Evolutionary conservation across 139 green algal genomes (phyloP).

Genomic region (Volvox africanus): DNA sequence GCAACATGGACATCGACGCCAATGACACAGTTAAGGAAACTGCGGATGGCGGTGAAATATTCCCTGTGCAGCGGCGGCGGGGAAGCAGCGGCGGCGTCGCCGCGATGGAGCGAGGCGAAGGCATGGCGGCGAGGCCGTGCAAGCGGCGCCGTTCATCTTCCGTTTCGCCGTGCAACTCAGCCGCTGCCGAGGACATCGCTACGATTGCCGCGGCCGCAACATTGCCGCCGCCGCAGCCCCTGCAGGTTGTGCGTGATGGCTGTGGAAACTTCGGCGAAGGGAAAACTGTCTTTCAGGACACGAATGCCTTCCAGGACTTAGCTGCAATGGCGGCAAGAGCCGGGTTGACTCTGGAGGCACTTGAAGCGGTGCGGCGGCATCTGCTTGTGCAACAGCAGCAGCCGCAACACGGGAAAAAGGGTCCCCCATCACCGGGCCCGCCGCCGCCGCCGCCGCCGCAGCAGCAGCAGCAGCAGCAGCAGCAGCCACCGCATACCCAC

Average conservation of each 20-base stretch:
- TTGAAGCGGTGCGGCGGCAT: neutral
- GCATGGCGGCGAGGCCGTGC: neutral
- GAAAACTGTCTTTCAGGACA: neutral
- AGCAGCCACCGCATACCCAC: too few relatives aligned
- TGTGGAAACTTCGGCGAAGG: neutral
- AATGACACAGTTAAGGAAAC: neutral
- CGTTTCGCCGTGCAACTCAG: neutral
- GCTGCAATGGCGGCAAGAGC: neutral
- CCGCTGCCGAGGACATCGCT: neutral
- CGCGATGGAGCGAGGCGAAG: neutral
- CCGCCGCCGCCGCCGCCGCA: neutral
- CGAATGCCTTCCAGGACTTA: neutral
- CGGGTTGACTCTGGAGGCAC: neutral
- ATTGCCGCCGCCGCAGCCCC: neutral
- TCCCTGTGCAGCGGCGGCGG: neutral
- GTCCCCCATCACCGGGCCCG: neutral
- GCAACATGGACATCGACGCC: neutral
- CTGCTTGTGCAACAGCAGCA: neutral
- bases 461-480: neutral
- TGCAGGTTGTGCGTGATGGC: neutral
- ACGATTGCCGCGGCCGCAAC: neutral
- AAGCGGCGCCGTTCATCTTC: constrained; percentile 1
- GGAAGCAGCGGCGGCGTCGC: neutral
- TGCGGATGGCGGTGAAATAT: neutral
- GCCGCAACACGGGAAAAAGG: neutral